A percentile compares a stretch with the other conserved stretches of the same genome.
phyloP scores from a whole-genome alignment of 768 basidiomycete species.

The Kwoniella dejecticola region DNA sequence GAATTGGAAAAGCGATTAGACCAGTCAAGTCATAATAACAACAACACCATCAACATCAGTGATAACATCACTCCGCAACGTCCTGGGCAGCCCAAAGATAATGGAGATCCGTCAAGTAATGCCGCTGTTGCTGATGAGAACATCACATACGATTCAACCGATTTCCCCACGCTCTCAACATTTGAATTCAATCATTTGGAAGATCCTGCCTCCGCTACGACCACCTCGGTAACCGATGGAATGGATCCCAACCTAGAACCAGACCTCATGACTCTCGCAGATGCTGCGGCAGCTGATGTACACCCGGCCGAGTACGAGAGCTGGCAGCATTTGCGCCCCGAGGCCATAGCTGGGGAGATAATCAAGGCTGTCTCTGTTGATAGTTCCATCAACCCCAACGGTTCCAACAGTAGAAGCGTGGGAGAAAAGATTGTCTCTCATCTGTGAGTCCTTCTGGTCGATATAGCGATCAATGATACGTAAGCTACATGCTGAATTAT shows the following conservation, averaged over 20 bases:
- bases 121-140: no score
- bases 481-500: not conserved
- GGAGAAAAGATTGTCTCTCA: slow-evolving; percentile 43
- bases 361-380: slow-evolving; percentile 26
- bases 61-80: not conserved
- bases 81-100: not conserved
- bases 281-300: slow-evolving; percentile 43
- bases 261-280: slow-evolving; percentile 50
- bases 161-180: slow-evolving; percentile 20
- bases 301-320: not conserved
- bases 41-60: not conserved
- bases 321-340: slow-evolving; percentile 37
- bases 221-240: not conserved
- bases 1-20: slow-evolving; percentile 45
- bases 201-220: not conserved
- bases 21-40: not conserved
- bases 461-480: no score
- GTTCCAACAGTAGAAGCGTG: slow-evolving; percentile 26
- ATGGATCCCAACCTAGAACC: slow-evolving; percentile 26
- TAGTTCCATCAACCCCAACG: no score
- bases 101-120: no score
- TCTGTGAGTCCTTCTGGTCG: slow-evolving; percentile 34
- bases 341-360: slow-evolving; percentile 27
- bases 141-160: not conserved
- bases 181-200: slow-evolving; percentile 9